These are phyloP conservation scores for Cladosporium phlei DNA, from an alignment of 2,329 filamentous ascomycete genomes.

Conservation along the genomic window DNA sequence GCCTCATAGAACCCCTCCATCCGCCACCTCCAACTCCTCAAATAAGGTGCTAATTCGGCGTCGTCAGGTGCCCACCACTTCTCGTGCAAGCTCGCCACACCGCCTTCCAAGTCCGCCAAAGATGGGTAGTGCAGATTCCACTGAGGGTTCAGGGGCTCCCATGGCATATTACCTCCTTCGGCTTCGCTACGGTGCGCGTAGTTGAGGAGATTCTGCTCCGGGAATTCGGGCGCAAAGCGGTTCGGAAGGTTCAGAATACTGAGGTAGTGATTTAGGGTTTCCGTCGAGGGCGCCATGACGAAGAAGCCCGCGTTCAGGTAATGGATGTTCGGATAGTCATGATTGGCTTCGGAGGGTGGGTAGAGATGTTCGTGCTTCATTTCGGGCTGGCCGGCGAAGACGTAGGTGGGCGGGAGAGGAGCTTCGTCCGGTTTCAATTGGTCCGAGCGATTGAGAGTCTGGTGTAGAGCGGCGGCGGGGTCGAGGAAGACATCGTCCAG, in stretches of 20 bases:
- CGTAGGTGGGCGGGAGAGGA: not conserved
- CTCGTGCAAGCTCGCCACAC: constrained; percentile 34
- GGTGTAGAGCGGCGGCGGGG: not conserved
- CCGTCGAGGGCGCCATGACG: constrained; percentile 28
- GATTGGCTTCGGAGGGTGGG: constrained; percentile 27
- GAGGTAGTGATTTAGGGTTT: constrained; percentile 32
- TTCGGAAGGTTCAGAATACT: constrained; percentile 26
- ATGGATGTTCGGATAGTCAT: constrained; percentile 26
- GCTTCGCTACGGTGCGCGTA: constrained; percentile 26
- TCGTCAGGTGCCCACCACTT: constrained; percentile 37
- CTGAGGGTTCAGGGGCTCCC: constrained; percentile 31
- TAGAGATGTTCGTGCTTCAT: not conserved
- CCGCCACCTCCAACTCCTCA: constrained; percentile 31
- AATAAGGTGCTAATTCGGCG: constrained; percentile 28
- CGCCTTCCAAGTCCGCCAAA: constrained; percentile 33
- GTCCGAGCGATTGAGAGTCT: not conserved
- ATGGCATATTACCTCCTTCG: constrained; percentile 36
- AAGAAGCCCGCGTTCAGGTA: constrained; percentile 38
- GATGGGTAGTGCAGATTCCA: constrained; percentile 37
- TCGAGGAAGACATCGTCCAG: constrained; percentile 23
- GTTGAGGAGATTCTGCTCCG: constrained; percentile 37
- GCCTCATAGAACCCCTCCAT: constrained; percentile 36
- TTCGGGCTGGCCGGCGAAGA: not conserved
- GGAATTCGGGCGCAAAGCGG: constrained; percentile 31
- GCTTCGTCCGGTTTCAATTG: not conserved